Evolutionary conservation across 2,329 filamentous ascomycete genomes (phyloP).

Genomic region (Cordyceps militaris): DNA sequence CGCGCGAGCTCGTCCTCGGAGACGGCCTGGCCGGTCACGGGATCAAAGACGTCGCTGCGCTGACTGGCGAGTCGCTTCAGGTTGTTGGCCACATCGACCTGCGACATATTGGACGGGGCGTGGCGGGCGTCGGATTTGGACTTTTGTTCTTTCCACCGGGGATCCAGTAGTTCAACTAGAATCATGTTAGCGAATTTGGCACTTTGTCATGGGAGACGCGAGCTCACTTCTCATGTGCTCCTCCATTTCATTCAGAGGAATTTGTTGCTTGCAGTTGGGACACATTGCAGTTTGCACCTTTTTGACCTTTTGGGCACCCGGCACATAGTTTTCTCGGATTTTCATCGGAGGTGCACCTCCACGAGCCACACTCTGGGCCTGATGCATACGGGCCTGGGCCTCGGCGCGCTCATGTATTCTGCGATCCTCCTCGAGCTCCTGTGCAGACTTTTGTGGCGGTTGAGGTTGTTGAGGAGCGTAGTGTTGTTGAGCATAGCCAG

Average conservation of each 20-base stretch:
- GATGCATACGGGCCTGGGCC: slow-evolving; percentile 58
- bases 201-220: background rate
- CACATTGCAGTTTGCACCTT: slow-evolving; percentile 68
- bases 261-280: slow-evolving; percentile 87
- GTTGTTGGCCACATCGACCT: slow-evolving; percentile 84
- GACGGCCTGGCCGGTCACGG: slow-evolving; percentile 58
- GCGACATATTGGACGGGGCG: slow-evolving; percentile 78
- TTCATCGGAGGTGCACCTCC: slow-evolving; percentile 67
- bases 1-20: slow-evolving; percentile 67
- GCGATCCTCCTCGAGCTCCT: slow-evolving; percentile 56
- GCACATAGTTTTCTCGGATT: slow-evolving; percentile 89
- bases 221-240: slow-evolving; percentile 79
- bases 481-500: slow-evolving; percentile 32
- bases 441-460: slow-evolving; percentile 30
- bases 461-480: slow-evolving; percentile 24
- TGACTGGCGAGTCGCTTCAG: slow-evolving; percentile 91
- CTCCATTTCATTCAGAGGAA: slow-evolving; percentile 79
- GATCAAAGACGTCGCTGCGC: slow-evolving; percentile 79
- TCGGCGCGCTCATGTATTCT: slow-evolving; percentile 57
- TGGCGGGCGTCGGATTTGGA: slow-evolving; percentile 80
- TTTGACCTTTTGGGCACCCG: slow-evolving; percentile 65
- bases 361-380: slow-evolving; percentile 71
- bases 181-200: slow-evolving; percentile 26
- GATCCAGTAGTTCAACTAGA: slow-evolving; percentile 82
- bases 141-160: slow-evolving; percentile 92